These are phyloP conservation scores for Candida ascalaphidarum DNA, from an alignment of 805 yeast species.

Conservation along the genomic window DNA sequence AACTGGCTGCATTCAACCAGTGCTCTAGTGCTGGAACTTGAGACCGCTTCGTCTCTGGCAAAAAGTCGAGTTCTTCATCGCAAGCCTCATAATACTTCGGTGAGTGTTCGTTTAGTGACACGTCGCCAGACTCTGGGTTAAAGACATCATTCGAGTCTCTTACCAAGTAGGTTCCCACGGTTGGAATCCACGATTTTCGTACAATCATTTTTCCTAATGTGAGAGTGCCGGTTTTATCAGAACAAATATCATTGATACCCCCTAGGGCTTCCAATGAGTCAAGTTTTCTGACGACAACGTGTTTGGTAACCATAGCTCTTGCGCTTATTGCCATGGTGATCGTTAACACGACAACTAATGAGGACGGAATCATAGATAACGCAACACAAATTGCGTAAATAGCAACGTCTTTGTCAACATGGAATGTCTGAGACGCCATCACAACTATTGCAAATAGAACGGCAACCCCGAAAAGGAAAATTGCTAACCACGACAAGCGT, in stretches of 20 bases:
- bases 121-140: constrained; percentile 53
- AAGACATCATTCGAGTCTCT: constrained; percentile 50
- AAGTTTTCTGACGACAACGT: constrained; percentile 68
- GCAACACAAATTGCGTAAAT: constrained; percentile 85
- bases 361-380: constrained; percentile 74
- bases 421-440: constrained; percentile 73
- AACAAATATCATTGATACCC: constrained; percentile 70
- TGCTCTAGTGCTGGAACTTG: too few species aligned
- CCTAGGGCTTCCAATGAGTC: constrained; percentile 77
- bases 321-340: constrained; percentile 83
- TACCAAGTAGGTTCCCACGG: constrained; percentile 48
- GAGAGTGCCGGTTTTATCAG: constrained; percentile 77
- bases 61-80: constrained; percentile 28
- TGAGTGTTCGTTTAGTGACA: constrained; percentile 22
- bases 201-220: constrained; percentile 77
- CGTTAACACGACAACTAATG: constrained; percentile 73
- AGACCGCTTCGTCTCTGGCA: constrained; percentile 9
- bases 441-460: constrained; percentile 82
- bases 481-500: constrained; percentile 68
- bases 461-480: constrained; percentile 62
- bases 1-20: constrained; percentile 61
- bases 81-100: constrained; percentile 28
- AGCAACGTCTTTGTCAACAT: constrained; percentile 74
- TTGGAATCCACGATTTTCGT: constrained; percentile 62
- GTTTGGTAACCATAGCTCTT: constrained; percentile 56